Evolutionary conservation across 441 rosid genomes (phyloP).

Genomic region (Erodium texanum): DNA sequence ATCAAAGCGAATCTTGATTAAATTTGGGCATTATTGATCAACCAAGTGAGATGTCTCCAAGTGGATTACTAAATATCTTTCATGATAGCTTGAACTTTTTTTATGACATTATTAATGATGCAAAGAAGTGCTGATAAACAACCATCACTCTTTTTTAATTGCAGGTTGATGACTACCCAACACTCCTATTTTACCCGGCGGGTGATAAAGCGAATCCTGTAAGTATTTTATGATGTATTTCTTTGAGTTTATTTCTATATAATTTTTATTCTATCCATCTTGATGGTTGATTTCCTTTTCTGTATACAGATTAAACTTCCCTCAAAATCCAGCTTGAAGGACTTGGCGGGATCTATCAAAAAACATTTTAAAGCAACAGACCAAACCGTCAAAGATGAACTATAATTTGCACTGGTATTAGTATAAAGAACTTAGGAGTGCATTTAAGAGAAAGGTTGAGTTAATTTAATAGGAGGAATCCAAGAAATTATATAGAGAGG

Average conservation of each 20-base stretch:
- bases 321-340: constrained; percentile 48
- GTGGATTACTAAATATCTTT: too few species aligned
- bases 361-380: constrained; percentile 42
- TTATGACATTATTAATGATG: too few species aligned
- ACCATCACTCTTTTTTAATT: background rate
- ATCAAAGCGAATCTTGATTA: too few species aligned
- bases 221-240: constrained; percentile 16
- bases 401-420: constrained; percentile 31
- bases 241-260: background rate
- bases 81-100: too few species aligned
- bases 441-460: background rate
- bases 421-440: background rate
- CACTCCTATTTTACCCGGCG: constrained; percentile 56
- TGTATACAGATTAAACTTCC: constrained; percentile 49
- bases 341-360: constrained; percentile 49
- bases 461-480: background rate
- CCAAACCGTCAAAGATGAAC: constrained; percentile 52
- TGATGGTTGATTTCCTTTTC: constrained; percentile 12
- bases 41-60: too few species aligned
- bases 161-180: constrained; percentile 67
- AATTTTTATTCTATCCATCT: background rate
- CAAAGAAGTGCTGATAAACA: background rate
- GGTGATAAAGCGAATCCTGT: constrained; percentile 70
- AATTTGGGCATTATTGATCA: too few species aligned
- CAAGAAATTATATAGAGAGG: background rate